These are phyloP conservation scores for Sporothrix pallida DNA, from an alignment of 2,329 filamentous ascomycete species.

Conservation along the genomic window DNA sequence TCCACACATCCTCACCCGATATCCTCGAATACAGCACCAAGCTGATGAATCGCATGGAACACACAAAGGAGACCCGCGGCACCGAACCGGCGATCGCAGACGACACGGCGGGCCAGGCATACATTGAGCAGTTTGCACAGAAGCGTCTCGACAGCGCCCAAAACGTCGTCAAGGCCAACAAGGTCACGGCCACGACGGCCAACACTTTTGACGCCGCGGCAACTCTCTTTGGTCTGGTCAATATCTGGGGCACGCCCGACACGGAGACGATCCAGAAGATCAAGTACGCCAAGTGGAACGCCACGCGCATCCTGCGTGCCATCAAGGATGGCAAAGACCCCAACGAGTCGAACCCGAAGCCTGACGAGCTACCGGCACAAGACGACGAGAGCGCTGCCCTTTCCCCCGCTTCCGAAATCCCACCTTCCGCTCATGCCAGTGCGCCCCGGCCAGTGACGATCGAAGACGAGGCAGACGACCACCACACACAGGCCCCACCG, in stretches of 20 bases:
- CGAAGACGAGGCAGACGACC: conserved; percentile 61
- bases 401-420: conserved; percentile 46
- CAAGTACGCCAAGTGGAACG: conserved; percentile 97
- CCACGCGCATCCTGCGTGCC: conserved; percentile 85
- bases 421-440: conserved; percentile 20
- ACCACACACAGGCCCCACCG: not conserved
- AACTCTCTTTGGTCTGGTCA: conserved; percentile 87
- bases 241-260: conserved; percentile 80
- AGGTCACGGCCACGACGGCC: conserved; percentile 85
- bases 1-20: conserved; percentile 80
- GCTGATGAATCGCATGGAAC: conserved; percentile 90
- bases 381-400: conserved; percentile 64
- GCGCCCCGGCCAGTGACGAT: conserved; percentile 52
- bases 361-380: conserved; percentile 58
- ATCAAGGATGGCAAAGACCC: conserved; percentile 90
- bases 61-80: conserved; percentile 74
- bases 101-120: conserved; percentile 84
- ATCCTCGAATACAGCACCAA: conserved; percentile 79
- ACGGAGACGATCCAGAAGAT: conserved; percentile 81
- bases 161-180: conserved; percentile 78
- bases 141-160: conserved; percentile 88
- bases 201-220: conserved; percentile 92
- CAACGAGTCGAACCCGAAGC: conserved; percentile 84
- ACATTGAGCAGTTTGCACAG: conserved; percentile 91
- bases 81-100: conserved; percentile 84